Evolutionary conservation across 2,329 filamentous ascomycete species (phyloP).

Genomic region (Penicillium sumatraense): DNA sequence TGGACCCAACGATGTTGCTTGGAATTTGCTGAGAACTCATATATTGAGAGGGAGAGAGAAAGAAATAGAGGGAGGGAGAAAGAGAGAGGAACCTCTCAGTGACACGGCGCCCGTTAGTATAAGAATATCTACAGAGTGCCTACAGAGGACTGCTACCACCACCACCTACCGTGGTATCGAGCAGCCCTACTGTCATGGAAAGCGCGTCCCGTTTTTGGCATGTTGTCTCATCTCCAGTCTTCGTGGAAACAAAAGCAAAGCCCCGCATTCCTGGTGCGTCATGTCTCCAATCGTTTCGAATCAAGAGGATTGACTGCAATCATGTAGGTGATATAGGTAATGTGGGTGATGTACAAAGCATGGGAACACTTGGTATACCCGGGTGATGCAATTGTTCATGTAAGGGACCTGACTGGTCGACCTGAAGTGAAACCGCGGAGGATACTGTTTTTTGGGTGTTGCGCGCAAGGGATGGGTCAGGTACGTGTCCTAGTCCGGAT

Average conservation of each 20-base stretch:
- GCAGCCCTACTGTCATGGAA: neutral
- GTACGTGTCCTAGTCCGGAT: conserved; percentile 21
- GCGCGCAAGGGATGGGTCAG: conserved; percentile 30
- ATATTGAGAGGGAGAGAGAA: neutral
- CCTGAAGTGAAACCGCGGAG: conserved; percentile 11
- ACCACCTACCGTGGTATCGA: too few species aligned
- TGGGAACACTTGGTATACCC: neutral
- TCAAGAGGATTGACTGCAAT: neutral
- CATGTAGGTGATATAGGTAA: neutral
- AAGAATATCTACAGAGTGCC: too few species aligned
- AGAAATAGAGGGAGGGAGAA: neutral
- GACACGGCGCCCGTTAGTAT: too few species aligned
- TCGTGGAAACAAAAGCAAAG: conserved; percentile 16
- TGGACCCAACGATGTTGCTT: conserved; percentile 6
- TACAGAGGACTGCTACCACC: too few species aligned
- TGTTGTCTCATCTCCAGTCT: conserved; percentile 15
- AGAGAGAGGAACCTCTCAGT: too few species aligned
- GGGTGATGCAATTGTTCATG: conserved; percentile 21
- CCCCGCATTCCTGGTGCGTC: conserved; percentile 27
- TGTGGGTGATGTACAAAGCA: neutral
- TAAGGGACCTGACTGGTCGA: conserved; percentile 18
- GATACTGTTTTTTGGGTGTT: conserved; percentile 13
- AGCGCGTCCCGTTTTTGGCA: conserved; percentile 3
- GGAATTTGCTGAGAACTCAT: too few species aligned
- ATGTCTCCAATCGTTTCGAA: conserved; percentile 7